These are phyloP conservation scores for Fusarium decemcellulare DNA, from an alignment of 2,329 filamentous ascomycete species.

Conservation along the genomic window DNA sequence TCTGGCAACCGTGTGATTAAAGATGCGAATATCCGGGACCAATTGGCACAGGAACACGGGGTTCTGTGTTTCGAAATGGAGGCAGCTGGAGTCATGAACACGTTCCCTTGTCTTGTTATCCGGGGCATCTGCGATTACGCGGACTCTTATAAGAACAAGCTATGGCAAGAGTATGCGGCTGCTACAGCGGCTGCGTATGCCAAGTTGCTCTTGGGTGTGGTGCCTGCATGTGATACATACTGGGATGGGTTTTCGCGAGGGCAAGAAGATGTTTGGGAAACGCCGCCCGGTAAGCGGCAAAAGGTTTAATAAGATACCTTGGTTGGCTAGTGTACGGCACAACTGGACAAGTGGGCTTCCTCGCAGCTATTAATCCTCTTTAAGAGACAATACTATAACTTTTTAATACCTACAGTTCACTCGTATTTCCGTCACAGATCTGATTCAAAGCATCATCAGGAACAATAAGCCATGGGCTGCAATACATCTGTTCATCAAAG, in stretches of 20 bases:
- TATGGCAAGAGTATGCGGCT: not conserved
- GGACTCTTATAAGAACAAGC: not conserved
- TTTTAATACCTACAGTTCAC: no score
- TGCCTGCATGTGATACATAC: no score
- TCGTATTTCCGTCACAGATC: no score
- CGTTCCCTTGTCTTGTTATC: not conserved
- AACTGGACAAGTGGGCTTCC: no score
- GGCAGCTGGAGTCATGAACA: not conserved
- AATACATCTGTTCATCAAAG: not conserved
- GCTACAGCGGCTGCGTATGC: not conserved
- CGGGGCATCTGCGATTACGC: not conserved
- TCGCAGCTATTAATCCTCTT: no score
- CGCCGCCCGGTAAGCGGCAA: no score
- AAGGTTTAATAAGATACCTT: no score
- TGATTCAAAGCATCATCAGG: no score
- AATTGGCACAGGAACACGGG: not conserved
- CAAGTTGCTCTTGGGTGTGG: not conserved
- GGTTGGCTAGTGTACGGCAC: no score
- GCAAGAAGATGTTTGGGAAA: no score
- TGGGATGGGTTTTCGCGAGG: no score
- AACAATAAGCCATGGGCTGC: not conserved
- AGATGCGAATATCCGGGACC: not conserved
- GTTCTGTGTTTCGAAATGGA: conserved; percentile 36
- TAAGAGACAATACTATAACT: no score
- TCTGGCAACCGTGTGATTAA: not conserved